Conservation (phyloP, 2,329 filamentous ascomycete genomes). For the Aspergillus candidus region DNA sequence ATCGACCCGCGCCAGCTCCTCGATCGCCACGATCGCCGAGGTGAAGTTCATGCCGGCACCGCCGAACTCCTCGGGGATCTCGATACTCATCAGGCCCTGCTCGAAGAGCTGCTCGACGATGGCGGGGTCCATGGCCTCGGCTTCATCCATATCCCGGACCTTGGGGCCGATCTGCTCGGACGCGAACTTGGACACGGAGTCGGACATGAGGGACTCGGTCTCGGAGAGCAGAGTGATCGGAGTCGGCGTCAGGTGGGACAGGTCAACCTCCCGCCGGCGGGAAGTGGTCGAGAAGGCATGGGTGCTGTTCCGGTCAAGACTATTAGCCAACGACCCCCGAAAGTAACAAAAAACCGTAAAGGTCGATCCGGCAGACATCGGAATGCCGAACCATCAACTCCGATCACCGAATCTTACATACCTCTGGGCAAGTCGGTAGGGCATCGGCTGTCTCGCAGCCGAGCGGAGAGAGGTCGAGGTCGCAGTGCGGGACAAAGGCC, state of each 20-base stretch:
- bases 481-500: constrained; percentile 39
- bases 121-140: constrained; percentile 81
- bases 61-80: constrained; percentile 95
- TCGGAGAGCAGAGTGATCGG: constrained; percentile 92
- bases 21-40: constrained; percentile 88
- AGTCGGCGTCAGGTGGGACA: constrained; percentile 75
- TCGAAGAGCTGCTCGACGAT: constrained; percentile 93
- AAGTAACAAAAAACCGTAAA: too few relatives aligned
- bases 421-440: constrained; percentile 38
- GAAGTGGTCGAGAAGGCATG: constrained; percentile 58
- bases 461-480: constrained; percentile 34
- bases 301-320: constrained; percentile 22
- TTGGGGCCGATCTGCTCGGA: constrained; percentile 82
- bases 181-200: constrained; percentile 86
- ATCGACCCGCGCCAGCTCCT: constrained; percentile 90
- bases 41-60: constrained; percentile 99
- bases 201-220: constrained; percentile 80
- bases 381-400: too few relatives aligned
- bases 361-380: too few relatives aligned
- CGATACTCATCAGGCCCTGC: constrained; percentile 93
- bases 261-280: constrained; percentile 53
- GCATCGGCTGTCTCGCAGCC: constrained; percentile 32
- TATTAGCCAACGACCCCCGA: neutral
- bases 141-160: constrained; percentile 95
- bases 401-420: constrained; percentile 17